Base-by-base conservation (phyloP, 768 basidiomycete genomes). In the Phaeotremella skinneri region DNA sequence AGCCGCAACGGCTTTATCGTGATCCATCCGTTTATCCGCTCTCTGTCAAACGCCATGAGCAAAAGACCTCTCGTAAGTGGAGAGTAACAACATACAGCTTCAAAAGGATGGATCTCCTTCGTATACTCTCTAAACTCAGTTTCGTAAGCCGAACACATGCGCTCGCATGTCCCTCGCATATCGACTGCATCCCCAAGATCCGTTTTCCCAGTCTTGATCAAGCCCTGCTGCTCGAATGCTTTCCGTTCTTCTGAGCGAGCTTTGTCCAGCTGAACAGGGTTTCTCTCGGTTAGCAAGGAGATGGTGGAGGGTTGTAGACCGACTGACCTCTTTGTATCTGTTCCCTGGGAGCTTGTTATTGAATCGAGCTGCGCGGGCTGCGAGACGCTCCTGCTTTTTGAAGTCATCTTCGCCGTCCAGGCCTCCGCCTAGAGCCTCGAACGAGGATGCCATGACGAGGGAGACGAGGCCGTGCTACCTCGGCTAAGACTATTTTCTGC, bases 91-190 rank as follows among this genome's bases (percentile, higher is more conserved):
- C 63, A 31, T 39, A 66, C 65, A 49, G 55, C 56, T 55, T 72
- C 71, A 34, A 67, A 59, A 23, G 60, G 69, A 52, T 88, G 87
- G 0, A 97, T 81, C 66, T 91, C 89, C 74, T 89, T 89, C 74
- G 92, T 89, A 61, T 86, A 83, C 74, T 97, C 91, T 34, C 94
- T 83, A 63, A 91, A 83, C 75, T 94, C 92, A 26, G 89, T 83
- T 76, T 98, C 94, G 70, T 90, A 96, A 41, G 88, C 84, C 2
- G 93, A 92, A 73, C 93, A 97, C 91, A 97, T 96, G 60, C 89
- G 87, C 79, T 82, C 78, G 70, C 94, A 98, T 1, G 91, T 93
- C 23, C 93, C 93, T 14, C 89, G 84, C 74, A 97, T 87, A n/a
- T 87, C 87, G 55, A 93, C 91, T 17, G 93, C 92, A 63, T 94